Base-by-base conservation (phyloP, 2,329 filamentous ascomycete genomes). In the Fulvia fulva region DNA sequence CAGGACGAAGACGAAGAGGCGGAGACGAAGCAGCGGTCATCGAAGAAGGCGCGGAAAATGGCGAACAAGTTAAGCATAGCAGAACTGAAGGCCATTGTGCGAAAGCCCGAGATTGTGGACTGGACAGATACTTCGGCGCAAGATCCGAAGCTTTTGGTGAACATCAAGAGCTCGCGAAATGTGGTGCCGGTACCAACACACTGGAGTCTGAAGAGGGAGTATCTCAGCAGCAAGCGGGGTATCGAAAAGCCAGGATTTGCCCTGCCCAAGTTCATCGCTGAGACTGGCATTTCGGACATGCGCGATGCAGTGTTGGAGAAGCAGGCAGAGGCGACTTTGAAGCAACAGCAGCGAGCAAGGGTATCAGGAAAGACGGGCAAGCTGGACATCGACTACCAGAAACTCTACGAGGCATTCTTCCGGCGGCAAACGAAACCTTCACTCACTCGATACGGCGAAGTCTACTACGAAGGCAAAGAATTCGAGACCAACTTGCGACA, bases 401-500 rank as follows among this genome's bases (percentile, higher is more conserved):
- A 94, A 74, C 85, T 97, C 55, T 97, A 97, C 77, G 94, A 97
- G 72, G 94, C 94, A 3, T 99, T 99, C 80, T 99, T 99, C 80
- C 86, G 91, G 59, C 95, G 96, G 72, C 94, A 99, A 77, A 96
- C 91, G 43, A 99, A 99, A 76, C 94, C 94, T 0, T 87, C 91
- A 67, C 78, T 99, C 63, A 97, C 94, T 30, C 85, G 92, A 45
- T 99, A 96, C 68, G 94, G 94, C 43, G 94, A 99, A 74, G 92
- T 99, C n/a, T 99, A 99, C 75, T 97, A 97, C 73, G 94, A 99
- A 76, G 94, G 94, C 71, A 99, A 99, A 74, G 94, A 99, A 73
- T 94, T 90, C 71, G 94, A 99, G 76, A 96, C 94, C 0, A 96
- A 97, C 72, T 83, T 96, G 63, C 87, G 90, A 67, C 90, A 97